Conservation (phyloP, 768 basidiomycete species). For the Trametes coccinea region DNA sequence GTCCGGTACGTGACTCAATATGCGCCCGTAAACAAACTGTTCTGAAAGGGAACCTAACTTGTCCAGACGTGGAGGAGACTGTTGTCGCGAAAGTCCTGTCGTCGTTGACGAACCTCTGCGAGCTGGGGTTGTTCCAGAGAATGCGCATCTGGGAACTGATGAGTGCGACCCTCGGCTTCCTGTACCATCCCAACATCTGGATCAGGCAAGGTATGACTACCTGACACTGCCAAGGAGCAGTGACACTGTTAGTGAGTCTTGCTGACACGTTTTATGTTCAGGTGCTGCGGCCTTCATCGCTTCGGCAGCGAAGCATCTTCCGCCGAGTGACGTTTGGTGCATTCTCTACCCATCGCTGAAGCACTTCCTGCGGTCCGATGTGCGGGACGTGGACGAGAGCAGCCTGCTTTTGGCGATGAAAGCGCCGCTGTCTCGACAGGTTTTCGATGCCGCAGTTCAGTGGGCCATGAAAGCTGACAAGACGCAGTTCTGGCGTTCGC, state of each 20-base stretch:
- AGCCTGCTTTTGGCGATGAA: constrained; percentile 77
- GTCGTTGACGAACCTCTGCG: constrained; percentile 84
- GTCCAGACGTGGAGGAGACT: constrained; percentile 87
- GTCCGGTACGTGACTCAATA: constrained; percentile 56
- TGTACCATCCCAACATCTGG: constrained; percentile 96
- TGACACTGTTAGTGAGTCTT: neutral
- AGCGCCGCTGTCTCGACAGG: constrained; percentile 67
- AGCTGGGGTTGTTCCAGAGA: constrained; percentile 87
- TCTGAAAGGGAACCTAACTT: neutral
- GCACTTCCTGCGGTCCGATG: constrained; percentile 83
- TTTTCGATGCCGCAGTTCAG: constrained; percentile 81
- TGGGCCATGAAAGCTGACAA: constrained; percentile 90
- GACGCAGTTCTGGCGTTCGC: constrained; percentile 74
- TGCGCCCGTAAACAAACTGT: constrained; percentile 3
- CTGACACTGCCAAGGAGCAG: too few species aligned
- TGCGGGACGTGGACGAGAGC: constrained; percentile 70
- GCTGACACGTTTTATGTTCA: constrained; percentile 31
- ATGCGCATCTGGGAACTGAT: constrained; percentile 98
- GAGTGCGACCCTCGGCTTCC: constrained; percentile 81
- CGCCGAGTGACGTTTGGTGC: constrained; percentile 92
- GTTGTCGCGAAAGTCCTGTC: constrained; percentile 91
- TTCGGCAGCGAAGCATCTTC: constrained; percentile 79
- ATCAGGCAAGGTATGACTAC: constrained; percentile 78
- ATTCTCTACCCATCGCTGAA: constrained; percentile 91
- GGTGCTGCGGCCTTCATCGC: constrained; percentile 88